These are phyloP conservation scores for Chrysoporthe cubensis DNA, from an alignment of 2,329 filamentous ascomycete genomes.

Conservation along the genomic window DNA sequence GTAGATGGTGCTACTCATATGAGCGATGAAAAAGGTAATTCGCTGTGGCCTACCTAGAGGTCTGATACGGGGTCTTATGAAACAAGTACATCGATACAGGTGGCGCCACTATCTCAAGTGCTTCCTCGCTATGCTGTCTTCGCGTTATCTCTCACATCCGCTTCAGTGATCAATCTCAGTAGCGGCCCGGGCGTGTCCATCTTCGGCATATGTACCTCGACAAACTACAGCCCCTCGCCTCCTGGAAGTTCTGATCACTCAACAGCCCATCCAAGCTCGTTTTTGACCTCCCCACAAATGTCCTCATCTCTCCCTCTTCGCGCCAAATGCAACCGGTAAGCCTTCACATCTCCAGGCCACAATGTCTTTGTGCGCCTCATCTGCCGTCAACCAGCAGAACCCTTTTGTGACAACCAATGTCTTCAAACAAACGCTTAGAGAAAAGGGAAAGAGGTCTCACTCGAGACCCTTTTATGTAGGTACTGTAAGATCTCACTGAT, in stretches of 20 bases:
- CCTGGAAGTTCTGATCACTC: conserved; percentile 64
- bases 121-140: conserved; percentile 38
- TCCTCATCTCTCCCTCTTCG: conserved; percentile 58
- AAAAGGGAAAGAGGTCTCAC: neutral
- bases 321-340: conserved; percentile 70
- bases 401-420: neutral
- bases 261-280: conserved; percentile 70
- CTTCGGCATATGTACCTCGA: conserved; percentile 80
- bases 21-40: no score
- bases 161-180: conserved; percentile 70
- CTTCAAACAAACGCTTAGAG: neutral
- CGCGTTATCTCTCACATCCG: conserved; percentile 70
- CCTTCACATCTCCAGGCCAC: conserved; percentile 74
- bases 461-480: neutral
- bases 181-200: conserved; percentile 72
- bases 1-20: no score
- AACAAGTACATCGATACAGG: neutral
- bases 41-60: no score
- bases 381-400: conserved; percentile 79
- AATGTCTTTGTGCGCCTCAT: conserved; percentile 81
- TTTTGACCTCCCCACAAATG: conserved; percentile 71
- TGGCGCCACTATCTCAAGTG: neutral
- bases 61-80: neutral
- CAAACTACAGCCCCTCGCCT: conserved; percentile 65
- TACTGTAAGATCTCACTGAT: neutral